phyloP scores from a whole-genome alignment of 2,329 filamentous ascomycete genomes.

The Aciculosporium take region DNA sequence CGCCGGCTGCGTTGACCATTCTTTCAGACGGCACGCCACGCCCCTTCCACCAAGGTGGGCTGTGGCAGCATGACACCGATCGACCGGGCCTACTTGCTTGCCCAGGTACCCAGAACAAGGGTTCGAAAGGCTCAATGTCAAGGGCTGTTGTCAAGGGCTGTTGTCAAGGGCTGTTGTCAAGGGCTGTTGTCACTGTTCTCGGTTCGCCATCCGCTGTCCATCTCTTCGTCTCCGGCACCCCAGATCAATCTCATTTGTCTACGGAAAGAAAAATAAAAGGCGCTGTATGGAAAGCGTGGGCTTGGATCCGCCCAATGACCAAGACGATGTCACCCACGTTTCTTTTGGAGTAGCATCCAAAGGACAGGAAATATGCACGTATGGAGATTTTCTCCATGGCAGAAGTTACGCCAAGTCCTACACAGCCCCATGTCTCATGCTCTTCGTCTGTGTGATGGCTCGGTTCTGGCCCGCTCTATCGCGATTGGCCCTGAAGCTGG shows the following conservation, averaged over 20 bases:
- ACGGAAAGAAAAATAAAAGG: background rate
- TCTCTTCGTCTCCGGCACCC: background rate
- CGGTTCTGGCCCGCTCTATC: background rate
- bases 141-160: no score
- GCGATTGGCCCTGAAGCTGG: no score
- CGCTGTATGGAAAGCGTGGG: background rate
- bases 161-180: background rate
- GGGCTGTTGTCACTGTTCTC: slow-evolving; percentile 1
- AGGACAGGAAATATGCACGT: no score
- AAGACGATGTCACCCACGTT: background rate
- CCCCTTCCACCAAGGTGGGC: background rate
- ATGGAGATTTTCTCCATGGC: background rate
- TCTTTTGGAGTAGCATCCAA: background rate
- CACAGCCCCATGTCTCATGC: no score
- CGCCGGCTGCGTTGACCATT: slow-evolving; percentile 2
- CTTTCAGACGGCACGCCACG: background rate
- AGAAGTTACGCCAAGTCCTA: background rate
- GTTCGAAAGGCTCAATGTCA: no score
- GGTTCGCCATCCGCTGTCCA: background rate
- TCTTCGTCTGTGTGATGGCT: background rate
- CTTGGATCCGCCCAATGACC: background rate
- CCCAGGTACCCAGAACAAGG: no score
- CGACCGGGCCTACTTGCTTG: background rate
- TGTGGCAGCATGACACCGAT: background rate
- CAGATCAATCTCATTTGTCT: background rate